phyloP scores from a whole-genome alignment of 2,329 filamentous ascomycete species.

The Paraconiothyrium sp. region DNA sequence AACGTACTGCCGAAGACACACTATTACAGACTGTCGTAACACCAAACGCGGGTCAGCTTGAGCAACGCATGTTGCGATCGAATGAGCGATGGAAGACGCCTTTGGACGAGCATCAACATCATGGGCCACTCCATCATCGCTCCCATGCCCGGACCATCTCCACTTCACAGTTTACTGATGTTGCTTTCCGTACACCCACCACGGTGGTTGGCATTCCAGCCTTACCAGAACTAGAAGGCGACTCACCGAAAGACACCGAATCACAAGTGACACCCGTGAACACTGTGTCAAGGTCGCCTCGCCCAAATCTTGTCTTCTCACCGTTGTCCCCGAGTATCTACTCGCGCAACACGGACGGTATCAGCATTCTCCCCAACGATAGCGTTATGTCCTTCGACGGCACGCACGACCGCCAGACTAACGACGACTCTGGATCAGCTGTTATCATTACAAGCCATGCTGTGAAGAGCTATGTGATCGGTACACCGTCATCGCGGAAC shows the following conservation, averaged over 20 bases:
- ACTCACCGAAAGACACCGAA: conserved; percentile 7
- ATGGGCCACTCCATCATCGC: conserved; percentile 40
- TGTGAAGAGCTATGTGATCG: conserved; percentile 54
- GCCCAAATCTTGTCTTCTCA: conserved; percentile 29
- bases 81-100: conserved; percentile 55
- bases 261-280: neutral
- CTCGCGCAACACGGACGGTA: conserved; percentile 54
- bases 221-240: conserved; percentile 13
- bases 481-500: conserved; percentile 39
- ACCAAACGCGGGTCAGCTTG: conserved; percentile 52
- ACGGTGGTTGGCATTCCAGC: conserved; percentile 6
- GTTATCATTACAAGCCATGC: conserved; percentile 56
- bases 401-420: conserved; percentile 11
- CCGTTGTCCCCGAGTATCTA: conserved; percentile 59
- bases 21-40: conserved; percentile 22
- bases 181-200: conserved; percentile 8
- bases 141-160: conserved; percentile 36
- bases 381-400: conserved; percentile 42
- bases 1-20: neutral
- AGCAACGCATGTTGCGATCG: conserved; percentile 49
- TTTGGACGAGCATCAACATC: conserved; percentile 44
- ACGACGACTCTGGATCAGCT: conserved; percentile 44
- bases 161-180: conserved; percentile 12
- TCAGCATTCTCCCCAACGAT: conserved; percentile 46
- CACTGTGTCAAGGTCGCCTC: neutral